Conservation (phyloP, 2,329 filamentous ascomycete genomes). For the Pseudogymnoascus sp. region DNA sequence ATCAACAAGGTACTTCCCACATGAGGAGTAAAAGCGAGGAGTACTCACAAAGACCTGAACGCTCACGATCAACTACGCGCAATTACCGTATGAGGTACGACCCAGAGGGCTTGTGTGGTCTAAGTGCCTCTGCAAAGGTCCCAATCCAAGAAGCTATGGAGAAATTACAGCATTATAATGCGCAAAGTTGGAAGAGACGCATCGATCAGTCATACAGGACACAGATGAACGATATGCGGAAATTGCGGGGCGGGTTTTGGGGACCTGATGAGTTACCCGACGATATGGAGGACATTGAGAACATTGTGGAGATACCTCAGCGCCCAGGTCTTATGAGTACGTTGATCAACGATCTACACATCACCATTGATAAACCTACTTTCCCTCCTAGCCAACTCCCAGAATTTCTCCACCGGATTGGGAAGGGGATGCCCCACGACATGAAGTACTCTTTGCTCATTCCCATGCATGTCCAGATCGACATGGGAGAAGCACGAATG, state of each 20-base stretch:
- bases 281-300: constrained; percentile 74
- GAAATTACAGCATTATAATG: constrained; percentile 70
- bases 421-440: constrained; percentile 91
- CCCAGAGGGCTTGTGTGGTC: constrained; percentile 63
- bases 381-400: constrained; percentile 78
- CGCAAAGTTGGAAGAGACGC: constrained; percentile 83
- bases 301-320: constrained; percentile 75
- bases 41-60: constrained; percentile 21
- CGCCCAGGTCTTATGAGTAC: constrained; percentile 76
- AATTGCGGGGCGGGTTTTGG: constrained; percentile 73
- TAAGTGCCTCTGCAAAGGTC: constrained; percentile 65
- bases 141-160: constrained; percentile 68
- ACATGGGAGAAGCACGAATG: constrained; percentile 84
- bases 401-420: constrained; percentile 75
- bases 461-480: constrained; percentile 81
- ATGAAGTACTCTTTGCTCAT: constrained; percentile 86
- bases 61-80: constrained; percentile 18
- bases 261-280: constrained; percentile 73
- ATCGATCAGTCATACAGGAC: constrained; percentile 69
- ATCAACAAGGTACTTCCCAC: constrained; percentile 17
- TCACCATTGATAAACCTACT: constrained; percentile 84
- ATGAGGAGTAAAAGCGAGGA: constrained; percentile 29
- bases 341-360: constrained; percentile 73
- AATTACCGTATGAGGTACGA: constrained; percentile 61
- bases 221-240: constrained; percentile 66